These are phyloP conservation scores for Vigna reflexopilosa DNA, from an alignment of 306 rosid species.

Conservation along the genomic window DNA sequence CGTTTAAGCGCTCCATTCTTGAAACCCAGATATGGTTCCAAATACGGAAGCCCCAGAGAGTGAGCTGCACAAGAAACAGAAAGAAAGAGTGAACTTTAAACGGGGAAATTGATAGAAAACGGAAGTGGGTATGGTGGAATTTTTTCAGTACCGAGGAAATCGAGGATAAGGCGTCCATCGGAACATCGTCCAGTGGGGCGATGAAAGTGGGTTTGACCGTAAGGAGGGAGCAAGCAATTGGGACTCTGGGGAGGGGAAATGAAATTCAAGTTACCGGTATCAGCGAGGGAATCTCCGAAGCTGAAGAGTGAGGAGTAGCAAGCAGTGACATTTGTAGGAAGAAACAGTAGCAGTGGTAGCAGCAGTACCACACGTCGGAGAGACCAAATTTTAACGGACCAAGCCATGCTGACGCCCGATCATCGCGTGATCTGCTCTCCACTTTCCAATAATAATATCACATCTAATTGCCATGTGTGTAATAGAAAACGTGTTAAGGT, in stretches of 20 bases:
- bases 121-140: neutral
- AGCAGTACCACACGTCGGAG: neutral
- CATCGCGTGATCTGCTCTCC: neutral
- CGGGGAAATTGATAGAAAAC: neutral
- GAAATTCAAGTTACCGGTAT: slow-evolving; percentile 59
- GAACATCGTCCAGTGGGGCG: slow-evolving; percentile 76
- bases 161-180: slow-evolving; percentile 81
- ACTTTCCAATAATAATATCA: no score
- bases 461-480: no score
- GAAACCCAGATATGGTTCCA: slow-evolving; percentile 54
- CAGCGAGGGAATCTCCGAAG: slow-evolving; percentile 74
- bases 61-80: slow-evolving; percentile 46
- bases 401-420: neutral
- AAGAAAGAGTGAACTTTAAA: neutral
- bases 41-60: slow-evolving; percentile 50
- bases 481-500: no score
- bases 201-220: slow-evolving; percentile 70
- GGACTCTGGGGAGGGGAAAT: slow-evolving; percentile 23
- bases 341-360: neutral
- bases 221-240: slow-evolving; percentile 56
- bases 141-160: slow-evolving; percentile 67
- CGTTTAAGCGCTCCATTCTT: slow-evolving; percentile 22
- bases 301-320: slow-evolving; percentile 63
- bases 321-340: neutral
- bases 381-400: neutral